These are phyloP conservation scores for Platanus orientalis DNA, from an alignment of 164 flowering plant genomes.

Conservation along the genomic window DNA sequence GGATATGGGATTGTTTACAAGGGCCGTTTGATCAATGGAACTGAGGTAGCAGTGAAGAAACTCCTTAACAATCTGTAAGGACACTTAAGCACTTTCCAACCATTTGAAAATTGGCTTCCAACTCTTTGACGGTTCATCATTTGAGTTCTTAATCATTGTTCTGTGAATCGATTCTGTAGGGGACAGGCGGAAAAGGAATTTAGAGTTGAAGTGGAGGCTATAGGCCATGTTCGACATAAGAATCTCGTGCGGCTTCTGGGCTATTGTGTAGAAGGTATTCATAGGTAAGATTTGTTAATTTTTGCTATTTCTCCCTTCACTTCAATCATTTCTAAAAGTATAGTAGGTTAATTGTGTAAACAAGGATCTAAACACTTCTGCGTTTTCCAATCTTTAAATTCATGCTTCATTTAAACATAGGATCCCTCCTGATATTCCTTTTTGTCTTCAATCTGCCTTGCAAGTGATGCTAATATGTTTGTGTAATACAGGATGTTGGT, in stretches of 20 bases:
- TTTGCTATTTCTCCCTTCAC: background rate
- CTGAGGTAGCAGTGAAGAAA: constrained; percentile 10
- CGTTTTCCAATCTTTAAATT: background rate
- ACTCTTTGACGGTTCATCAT: background rate
- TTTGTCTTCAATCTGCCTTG: background rate
- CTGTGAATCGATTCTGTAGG: background rate
- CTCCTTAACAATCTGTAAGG: constrained; percentile 10
- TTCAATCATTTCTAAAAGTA: background rate
- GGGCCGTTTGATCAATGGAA: constrained; percentile 9
- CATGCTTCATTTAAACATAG: background rate
- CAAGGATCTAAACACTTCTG: background rate
- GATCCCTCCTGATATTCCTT: no score
- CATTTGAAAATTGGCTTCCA: background rate
- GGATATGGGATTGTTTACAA: constrained; percentile 12
- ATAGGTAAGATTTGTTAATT: background rate
- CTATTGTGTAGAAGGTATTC: constrained; percentile 1
- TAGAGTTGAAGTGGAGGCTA: constrained; percentile 8
- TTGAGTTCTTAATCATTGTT: background rate
- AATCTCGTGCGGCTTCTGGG: constrained; percentile 5
- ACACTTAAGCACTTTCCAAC: background rate
- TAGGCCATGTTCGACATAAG: constrained; percentile 5
- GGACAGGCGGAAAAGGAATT: constrained; percentile 8
- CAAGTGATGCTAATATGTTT: background rate
- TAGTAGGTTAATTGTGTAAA: background rate
- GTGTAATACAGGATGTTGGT: constrained; percentile 21